A percentile compares a stretch with the other conserved stretches of the same genome.
These are phyloP conservation scores for Kwoniella botswanensis DNA, from an alignment of 768 basidiomycete genomes.

Conservation along the genomic window DNA sequence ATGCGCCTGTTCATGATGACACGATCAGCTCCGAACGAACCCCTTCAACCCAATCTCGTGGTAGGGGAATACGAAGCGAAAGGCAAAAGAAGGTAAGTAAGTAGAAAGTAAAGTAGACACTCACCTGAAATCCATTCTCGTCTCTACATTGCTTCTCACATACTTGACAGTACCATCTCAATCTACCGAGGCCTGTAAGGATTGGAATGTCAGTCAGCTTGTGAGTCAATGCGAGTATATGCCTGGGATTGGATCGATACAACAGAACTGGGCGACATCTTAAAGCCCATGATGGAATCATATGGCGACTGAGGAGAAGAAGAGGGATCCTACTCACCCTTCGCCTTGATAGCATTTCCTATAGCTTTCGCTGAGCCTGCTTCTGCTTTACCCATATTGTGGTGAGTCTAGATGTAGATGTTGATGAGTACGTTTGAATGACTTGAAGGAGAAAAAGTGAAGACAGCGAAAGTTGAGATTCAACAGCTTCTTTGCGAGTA, in stretches of 20 bases:
- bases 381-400: conserved; percentile 56
- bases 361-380: conserved; percentile 58
- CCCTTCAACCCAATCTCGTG: too few relatives aligned
- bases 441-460: too few relatives aligned
- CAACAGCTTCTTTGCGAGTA: too few relatives aligned
- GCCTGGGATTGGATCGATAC: too few relatives aligned
- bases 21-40: too few relatives aligned
- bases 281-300: too few relatives aligned
- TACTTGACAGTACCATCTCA: conserved; percentile 98
- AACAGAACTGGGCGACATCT: too few relatives aligned
- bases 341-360: conserved; percentile 92
- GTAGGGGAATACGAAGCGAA: background rate
- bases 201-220: background rate
- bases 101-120: background rate
- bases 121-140: conserved; percentile 85
- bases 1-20: conserved; percentile 29
- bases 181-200: conserved; percentile 74
- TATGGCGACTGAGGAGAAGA: too few relatives aligned
- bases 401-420: background rate
- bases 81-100: background rate
- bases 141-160: conserved; percentile 97
- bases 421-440: too few relatives aligned
- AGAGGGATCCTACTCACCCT: conserved; percentile 61
- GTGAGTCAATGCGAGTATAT: too few relatives aligned
- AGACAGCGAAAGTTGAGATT: too few relatives aligned